A percentile compares a stretch with the other conserved stretches of the same genome.
Conservation (phyloP, 2,329 filamentous ascomycete genomes). For the Exserohilum rostratum region DNA sequence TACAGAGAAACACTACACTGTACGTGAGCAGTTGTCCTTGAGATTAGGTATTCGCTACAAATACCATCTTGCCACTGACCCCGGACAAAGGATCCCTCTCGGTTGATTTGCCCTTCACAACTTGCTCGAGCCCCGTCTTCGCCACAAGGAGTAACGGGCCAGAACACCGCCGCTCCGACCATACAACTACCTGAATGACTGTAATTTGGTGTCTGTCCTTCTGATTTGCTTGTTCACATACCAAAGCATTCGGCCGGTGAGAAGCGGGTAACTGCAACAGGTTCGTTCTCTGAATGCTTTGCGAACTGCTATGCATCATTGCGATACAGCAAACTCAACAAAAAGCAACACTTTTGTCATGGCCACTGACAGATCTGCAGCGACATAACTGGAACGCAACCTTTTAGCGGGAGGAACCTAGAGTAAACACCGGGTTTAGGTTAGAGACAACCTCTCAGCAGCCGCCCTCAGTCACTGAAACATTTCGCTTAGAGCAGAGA, state of each 20-base stretch:
- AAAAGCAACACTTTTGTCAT: slow-evolving; percentile 21
- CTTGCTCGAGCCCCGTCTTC: slow-evolving; percentile 32
- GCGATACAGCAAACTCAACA: slow-evolving; percentile 43
- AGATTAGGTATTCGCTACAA: slow-evolving; percentile 46
- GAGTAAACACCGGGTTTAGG: neutral
- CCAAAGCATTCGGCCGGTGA: slow-evolving; percentile 35
- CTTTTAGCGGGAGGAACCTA: slow-evolving; percentile 21
- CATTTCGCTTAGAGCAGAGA: slow-evolving; percentile 8
- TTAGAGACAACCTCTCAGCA: slow-evolving; percentile 8
- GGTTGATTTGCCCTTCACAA: slow-evolving; percentile 41
- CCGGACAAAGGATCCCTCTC: slow-evolving; percentile 47
- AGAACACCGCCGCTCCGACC: slow-evolving; percentile 44
- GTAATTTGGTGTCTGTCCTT: slow-evolving; percentile 21
- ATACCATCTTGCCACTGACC: slow-evolving; percentile 44
- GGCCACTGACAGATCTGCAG: slow-evolving; percentile 38
- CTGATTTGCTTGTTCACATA: slow-evolving; percentile 37
- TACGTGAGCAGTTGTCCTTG: slow-evolving; percentile 45
- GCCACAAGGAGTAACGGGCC: slow-evolving; percentile 43
- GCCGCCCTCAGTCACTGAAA: slow-evolving; percentile 8
- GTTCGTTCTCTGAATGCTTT: slow-evolving; percentile 41
- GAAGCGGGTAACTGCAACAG: slow-evolving; percentile 43
- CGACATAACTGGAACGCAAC: slow-evolving; percentile 17
- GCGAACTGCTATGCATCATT: slow-evolving; percentile 39
- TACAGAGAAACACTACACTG: slow-evolving; percentile 39
- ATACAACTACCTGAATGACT: slow-evolving; percentile 37